Base-by-base conservation (phyloP, 78 protist species). In the Dictyostelium purpureum region DNA sequence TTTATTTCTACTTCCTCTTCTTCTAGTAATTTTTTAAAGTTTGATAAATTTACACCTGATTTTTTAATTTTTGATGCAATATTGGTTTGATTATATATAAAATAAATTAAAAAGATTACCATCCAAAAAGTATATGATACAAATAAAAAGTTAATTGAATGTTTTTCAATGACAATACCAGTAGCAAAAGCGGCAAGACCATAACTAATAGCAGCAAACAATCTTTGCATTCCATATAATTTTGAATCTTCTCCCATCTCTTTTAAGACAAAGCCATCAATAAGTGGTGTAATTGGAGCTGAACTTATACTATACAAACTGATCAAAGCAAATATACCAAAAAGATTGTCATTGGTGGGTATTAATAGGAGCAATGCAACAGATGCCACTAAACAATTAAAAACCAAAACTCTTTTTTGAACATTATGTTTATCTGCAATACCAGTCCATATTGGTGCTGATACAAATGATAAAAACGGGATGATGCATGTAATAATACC, bases 191-290 rank as follows among this genome's bases (percentile, higher is more conserved):
- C 33, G 18, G 40, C 54, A 7, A 70, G 35, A n/a, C 56, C 56
- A n/a, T 33, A 70, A n/a, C 56, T 40, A 16, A 70, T 70, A 24
- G 77, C 77, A 9, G 54, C 77, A 37, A 37, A 70, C 40, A 70
- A 70, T 70, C 77, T 70, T 40, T 70, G 77, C 24, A 40, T n/a
- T 37, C 77, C 77, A 70, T 70, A 70, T 6, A 70, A 12, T 40
- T 70, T n/a, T 5, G 47, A 24, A 70, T 70, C 77, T 21, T 37
- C 40, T 0, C 40, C 77, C n/a, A 70, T 21, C 3, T 40, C 40
- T 43, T 70, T 37, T 37, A 70, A 24, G 7, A 70, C 54, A 10
- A 70, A 42, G 16, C 35, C 18, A 70, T 70, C 77, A 4, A 70
- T 70, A 11, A 70, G 18, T n/a, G 77, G 35, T 6, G 26, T 24